Conservation (phyloP, 2,329 filamentous ascomycete genomes). For the Neonectria punicea region DNA sequence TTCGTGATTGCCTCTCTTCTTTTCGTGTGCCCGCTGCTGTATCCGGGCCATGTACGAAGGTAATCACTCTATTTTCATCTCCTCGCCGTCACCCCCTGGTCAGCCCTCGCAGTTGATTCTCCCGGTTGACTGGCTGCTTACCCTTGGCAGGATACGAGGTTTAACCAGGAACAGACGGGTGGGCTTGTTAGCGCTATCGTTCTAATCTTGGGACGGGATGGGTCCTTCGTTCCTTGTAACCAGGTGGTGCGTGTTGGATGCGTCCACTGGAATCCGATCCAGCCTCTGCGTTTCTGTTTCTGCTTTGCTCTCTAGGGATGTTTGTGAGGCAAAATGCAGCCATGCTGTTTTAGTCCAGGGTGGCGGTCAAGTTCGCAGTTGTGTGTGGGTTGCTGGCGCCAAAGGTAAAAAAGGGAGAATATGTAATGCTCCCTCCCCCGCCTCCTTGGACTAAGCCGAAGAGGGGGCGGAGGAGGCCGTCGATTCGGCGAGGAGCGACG, state of each 20-base stretch:
- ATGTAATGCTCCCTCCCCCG: no score
- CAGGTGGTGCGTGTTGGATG: background rate
- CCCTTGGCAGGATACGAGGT: conserved; percentile 12
- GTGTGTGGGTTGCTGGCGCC: background rate
- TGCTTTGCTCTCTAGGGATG: background rate
- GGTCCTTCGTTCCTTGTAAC: background rate
- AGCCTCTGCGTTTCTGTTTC: background rate
- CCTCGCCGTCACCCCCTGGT: background rate
- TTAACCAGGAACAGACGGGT: conserved; percentile 12
- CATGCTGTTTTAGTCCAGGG: background rate
- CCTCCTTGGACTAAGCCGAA: background rate
- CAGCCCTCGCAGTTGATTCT: background rate
- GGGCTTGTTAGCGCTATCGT: conserved; percentile 18
- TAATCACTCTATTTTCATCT: background rate
- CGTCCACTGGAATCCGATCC: conserved; percentile 10
- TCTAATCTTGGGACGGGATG: conserved; percentile 19
- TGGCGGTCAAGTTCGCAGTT: background rate
- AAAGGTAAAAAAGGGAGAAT: background rate
- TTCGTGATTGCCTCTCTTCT: conserved; percentile 1
- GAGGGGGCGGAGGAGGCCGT: background rate
- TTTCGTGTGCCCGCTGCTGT: background rate
- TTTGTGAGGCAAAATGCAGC: background rate
- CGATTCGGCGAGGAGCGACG: background rate
- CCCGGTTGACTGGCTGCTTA: background rate
- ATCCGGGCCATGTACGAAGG: no score